A percentile compares a stretch with the other conserved stretches of the same genome.
Evolutionary conservation across 176 grass and related monocot genomes (phyloP).

Genomic region (Miscanthus lutarioriparius): DNA sequence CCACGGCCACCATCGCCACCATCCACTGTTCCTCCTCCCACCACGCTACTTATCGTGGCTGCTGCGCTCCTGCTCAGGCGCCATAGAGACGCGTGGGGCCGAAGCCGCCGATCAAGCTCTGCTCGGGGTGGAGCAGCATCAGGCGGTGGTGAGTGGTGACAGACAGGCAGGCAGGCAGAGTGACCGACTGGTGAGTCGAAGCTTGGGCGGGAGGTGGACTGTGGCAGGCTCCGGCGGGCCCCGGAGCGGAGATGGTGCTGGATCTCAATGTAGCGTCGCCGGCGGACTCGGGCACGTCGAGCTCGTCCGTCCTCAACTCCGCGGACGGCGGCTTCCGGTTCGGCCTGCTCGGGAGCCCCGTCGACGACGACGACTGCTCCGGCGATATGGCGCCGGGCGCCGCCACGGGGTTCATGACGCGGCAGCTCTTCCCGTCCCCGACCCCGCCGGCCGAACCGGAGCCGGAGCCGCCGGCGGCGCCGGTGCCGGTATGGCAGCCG

Average conservation of each 20-base stretch:
- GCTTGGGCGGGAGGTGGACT: neutral
- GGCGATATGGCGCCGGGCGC: constrained; percentile 13
- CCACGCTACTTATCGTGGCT: neutral
- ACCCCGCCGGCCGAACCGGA: neutral
- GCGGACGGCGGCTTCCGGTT: constrained; percentile 42
- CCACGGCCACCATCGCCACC: constrained; percentile 21
- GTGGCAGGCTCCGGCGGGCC: neutral
- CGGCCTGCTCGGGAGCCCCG: constrained; percentile 40
- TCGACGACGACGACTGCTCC: constrained; percentile 44
- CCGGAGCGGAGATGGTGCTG: constrained; percentile 65
- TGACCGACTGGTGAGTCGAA: constrained; percentile 1
- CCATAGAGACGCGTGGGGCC: constrained; percentile 1
- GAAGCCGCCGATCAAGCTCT: neutral
- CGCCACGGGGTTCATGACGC: constrained; percentile 46
- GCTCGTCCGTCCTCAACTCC: constrained; percentile 57
- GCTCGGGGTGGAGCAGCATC: neutral
- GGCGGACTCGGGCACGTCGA: constrained; percentile 57
- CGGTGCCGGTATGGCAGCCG: constrained; percentile 2
- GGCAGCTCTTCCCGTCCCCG: constrained; percentile 64
- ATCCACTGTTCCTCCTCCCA: neutral
- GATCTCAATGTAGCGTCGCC: constrained; percentile 94
- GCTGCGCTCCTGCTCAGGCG: neutral
- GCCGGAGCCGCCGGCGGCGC: neutral
- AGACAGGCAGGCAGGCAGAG: neutral
- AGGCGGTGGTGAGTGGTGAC: neutral